Base-by-base conservation (phyloP, 2,329 filamentous ascomycete genomes). In the Colletotrichum lentis region DNA sequence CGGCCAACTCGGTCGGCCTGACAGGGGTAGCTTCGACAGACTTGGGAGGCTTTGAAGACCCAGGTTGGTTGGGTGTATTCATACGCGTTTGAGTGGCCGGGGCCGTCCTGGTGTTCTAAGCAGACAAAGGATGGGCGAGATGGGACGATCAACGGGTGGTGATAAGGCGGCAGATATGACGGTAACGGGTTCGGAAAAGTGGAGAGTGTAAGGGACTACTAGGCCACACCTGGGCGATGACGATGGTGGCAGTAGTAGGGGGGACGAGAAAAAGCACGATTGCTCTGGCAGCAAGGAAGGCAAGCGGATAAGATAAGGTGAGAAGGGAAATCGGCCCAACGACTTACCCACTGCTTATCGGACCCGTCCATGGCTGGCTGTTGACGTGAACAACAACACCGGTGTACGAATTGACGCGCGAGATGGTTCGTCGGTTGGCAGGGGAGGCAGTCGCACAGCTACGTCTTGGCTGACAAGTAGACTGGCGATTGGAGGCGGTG, bases 281-380 rank as follows among this genome's bases (percentile, higher is more conserved):
- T 12, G 22, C 41, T n/a, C 10, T 37, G 24, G 49, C 12, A 24
- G 46, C 43, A 41, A 7, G 11, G 18, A 35, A 22, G 18, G 37
- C 41, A 24, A 14, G 5, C 16, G 41, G 41, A 49, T 35, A 31
- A 52, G 37, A 46, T 35, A 43, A 35, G 37, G 46, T 41, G 41
- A 37, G 12, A 10, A n/a, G 31, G 31, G 35, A 37, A 58, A 58
- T 67, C 47, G 50, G 39, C 35, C 39, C 27, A 65, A 55, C 57
- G 64, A 77, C 80, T 74, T 77, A 85, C 83, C 83, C 83, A 85
- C 71, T 83, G 77, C 76, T 86, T 85, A 73, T 84, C 82, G 64
- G 66, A 63, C 16, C 73, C 71, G 62, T 75, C 73, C 71, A 59
- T 57, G 54, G 59, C 31, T 57, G 54, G 59, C 24, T 56, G 39